A percentile compares a stretch with the other conserved stretches of the same genome.
These are phyloP conservation scores for barrel medic (Medicago truncatula) DNA, from an alignment of 306 rosid genomes.

Conservation along the genomic window DNA sequence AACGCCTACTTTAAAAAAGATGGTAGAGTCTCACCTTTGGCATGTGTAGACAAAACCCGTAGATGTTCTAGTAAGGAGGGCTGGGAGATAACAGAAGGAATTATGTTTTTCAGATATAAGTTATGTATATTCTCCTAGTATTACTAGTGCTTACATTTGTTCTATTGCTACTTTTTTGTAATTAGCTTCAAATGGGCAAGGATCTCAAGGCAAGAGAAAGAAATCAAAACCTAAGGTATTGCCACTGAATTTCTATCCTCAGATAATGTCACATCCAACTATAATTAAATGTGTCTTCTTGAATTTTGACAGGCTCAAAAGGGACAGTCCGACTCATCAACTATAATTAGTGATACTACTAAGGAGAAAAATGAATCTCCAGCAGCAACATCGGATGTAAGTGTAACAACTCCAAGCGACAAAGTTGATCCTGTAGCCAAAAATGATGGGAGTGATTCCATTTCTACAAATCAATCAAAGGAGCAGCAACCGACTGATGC, in stretches of 20 bases:
- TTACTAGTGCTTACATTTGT: conserved; percentile 44
- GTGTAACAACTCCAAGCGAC: conserved; percentile 52
- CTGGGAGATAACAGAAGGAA: background rate
- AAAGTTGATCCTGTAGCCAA: conserved; percentile 47
- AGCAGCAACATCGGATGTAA: conserved; percentile 44
- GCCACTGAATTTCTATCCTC: conserved; percentile 17
- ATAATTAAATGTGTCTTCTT: background rate
- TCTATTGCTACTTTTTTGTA: conserved; percentile 38
- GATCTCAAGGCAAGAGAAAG: conserved; percentile 73
- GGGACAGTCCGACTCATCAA: conserved; percentile 47
- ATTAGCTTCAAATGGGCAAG: conserved; percentile 87
- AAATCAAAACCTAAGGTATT: conserved; percentile 77
- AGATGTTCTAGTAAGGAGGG: conserved; percentile 1
- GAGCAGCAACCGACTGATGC: conserved; percentile 49
- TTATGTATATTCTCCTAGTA: conserved; percentile 16
- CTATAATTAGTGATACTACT: conserved; percentile 43
- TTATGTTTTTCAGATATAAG: conserved; percentile 24
- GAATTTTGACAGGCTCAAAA: conserved; percentile 62
- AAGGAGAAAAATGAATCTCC: conserved; percentile 52
- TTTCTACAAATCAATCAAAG: conserved; percentile 47
- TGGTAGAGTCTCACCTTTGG: conserved; percentile 2
- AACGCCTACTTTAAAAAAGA: background rate
- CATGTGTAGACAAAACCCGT: background rate
- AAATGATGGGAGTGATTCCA: conserved; percentile 50
- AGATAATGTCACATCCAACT: conserved; percentile 31